Conservation (phyloP, 2,329 filamentous ascomycete species). For the Beauveria bassiana region DNA sequence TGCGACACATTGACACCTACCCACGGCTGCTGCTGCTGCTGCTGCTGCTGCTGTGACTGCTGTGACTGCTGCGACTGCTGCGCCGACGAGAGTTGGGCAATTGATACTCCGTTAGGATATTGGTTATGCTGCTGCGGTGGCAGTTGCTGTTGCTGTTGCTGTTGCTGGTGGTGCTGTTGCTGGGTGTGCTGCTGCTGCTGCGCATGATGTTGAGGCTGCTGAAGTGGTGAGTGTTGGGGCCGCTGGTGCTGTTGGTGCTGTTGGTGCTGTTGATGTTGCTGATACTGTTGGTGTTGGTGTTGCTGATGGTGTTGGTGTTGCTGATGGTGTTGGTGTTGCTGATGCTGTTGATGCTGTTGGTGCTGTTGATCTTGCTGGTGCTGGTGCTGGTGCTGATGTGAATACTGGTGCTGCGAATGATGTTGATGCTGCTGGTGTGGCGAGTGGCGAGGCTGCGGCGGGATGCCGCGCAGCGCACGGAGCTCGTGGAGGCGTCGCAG, state of each 20-base stretch:
- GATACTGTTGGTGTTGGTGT: slow-evolving; percentile 16
- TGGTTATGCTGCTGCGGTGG: neutral
- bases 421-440: slow-evolving; percentile 17
- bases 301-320: slow-evolving; percentile 17
- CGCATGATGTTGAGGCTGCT: slow-evolving; percentile 14
- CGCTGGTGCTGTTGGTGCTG: slow-evolving; percentile 5
- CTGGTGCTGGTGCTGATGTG: slow-evolving; percentile 21
- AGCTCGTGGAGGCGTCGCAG: slow-evolving; percentile 35
- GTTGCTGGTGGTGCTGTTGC: slow-evolving; percentile 15
- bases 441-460: slow-evolving; percentile 23
- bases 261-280: slow-evolving; percentile 1
- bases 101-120: slow-evolving; percentile 11
- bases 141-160: slow-evolving; percentile 23
- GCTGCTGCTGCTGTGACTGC: neutral
- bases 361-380: slow-evolving; percentile 14
- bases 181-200: slow-evolving; percentile 12
- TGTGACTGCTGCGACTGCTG: neutral
- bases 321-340: slow-evolving; percentile 16
- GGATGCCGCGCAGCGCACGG: slow-evolving; percentile 24
- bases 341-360: slow-evolving; percentile 20
- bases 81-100: neutral
- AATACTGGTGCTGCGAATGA: slow-evolving; percentile 18
- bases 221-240: slow-evolving; percentile 7
- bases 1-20: slow-evolving; percentile 16
- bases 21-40: slow-evolving; percentile 15